Evolutionary conservation across 73 alveolate genomes (phyloP).

Genomic region (Paramecium tetraurelia): DNA sequence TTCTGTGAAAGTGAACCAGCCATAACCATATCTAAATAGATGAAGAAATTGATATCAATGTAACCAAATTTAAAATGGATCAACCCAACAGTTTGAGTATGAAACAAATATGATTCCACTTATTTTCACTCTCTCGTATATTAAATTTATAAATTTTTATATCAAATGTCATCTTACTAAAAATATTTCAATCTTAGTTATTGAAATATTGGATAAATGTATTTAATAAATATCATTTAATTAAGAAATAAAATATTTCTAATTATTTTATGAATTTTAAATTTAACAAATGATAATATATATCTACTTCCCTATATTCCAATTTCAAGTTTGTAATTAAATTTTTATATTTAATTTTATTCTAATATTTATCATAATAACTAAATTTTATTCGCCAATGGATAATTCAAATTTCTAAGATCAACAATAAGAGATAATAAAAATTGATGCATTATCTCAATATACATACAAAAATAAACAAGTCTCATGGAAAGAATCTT

Average conservation of each 20-base stretch:
- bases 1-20: background rate
- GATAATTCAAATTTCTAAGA: background rate
- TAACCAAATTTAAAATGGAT: background rate
- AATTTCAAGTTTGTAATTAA: background rate
- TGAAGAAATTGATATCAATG: background rate
- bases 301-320: no score
- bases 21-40: background rate
- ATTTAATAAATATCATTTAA: background rate
- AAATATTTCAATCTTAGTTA: background rate
- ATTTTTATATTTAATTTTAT: background rate
- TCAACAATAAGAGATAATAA: background rate
- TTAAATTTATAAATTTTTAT: background rate
- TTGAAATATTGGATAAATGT: background rate
- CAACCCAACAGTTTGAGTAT: background rate
- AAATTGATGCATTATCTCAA: background rate
- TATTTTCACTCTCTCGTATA: background rate
- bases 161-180: background rate
- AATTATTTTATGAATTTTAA: background rate
- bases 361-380: background rate
- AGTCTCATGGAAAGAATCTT: background rate
- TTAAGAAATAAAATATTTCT: background rate
- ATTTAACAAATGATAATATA: background rate
- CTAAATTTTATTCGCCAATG: background rate
- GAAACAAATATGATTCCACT: background rate
- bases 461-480: background rate